Percentiles rank a stretch among this genome's conserved stretches.
Evolutionary conservation across 75 land plant genomes (phyloP).

Genomic region (Sequoiadendron giganteum): DNA sequence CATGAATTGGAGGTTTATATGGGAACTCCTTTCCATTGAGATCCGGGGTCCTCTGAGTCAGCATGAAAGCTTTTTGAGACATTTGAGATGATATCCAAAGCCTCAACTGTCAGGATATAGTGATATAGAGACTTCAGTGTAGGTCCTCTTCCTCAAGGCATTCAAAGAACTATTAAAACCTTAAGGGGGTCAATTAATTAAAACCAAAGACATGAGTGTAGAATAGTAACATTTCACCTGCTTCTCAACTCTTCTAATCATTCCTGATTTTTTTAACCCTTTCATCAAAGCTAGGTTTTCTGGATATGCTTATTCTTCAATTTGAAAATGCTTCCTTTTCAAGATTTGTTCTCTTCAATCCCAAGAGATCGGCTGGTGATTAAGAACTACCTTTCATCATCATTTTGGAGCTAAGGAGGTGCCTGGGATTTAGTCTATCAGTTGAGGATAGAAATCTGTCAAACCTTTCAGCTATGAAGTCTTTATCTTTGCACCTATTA

Average conservation of each 20-base stretch:
- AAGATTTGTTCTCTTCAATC: not conserved
- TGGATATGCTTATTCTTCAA: no score
- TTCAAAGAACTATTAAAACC: no score
- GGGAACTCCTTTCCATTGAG: not conserved
- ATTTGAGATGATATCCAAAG: no score
- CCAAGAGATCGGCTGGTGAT: not conserved
- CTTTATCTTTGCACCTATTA: not conserved
- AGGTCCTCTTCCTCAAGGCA: no score
- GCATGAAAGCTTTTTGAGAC: not conserved
- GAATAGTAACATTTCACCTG: no score
- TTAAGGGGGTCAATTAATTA: no score
- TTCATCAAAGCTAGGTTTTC: no score
- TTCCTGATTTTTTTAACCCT: no score
- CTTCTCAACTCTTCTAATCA: no score
- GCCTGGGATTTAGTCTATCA: no score
- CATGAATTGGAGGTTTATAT: not conserved
- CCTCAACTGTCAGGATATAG: not conserved
- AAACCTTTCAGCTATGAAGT: not conserved
- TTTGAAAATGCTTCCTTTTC: not conserved
- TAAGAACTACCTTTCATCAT: not conserved
- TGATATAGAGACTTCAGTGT: not conserved
- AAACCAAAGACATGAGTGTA: no score
- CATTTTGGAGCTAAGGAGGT: not conserved
- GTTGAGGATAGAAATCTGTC: no score
- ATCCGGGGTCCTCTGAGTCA: not conserved